Percentiles rank a stretch among this genome's conserved stretches.
phyloP scores from a whole-genome alignment of 2,329 filamentous ascomycete genomes.

The Aureobasidium sp. region DNA sequence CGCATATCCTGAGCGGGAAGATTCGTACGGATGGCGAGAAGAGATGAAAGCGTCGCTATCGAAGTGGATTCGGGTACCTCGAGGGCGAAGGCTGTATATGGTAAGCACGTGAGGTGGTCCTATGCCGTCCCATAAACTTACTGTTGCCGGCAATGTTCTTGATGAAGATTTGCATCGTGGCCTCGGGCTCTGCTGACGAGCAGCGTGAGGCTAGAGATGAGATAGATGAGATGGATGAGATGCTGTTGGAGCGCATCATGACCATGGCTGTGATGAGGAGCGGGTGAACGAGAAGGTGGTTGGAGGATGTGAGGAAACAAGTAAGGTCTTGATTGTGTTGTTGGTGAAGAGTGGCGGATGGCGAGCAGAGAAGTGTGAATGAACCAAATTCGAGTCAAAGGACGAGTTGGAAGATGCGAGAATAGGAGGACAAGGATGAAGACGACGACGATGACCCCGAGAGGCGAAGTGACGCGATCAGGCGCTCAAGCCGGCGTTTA shows the following conservation, averaged over 20 bases:
- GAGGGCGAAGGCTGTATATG: conserved; percentile 46
- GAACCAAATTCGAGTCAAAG: neutral
- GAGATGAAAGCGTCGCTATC: conserved; percentile 48
- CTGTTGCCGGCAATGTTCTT: conserved; percentile 53
- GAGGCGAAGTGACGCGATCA: conserved; percentile 10
- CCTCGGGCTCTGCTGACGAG: conserved; percentile 37
- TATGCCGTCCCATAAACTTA: conserved; percentile 32
- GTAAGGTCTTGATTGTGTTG: conserved; percentile 20
- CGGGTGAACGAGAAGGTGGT: conserved; percentile 28
- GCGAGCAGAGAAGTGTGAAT: neutral
- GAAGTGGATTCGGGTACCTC: conserved; percentile 48
- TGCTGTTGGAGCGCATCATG: conserved; percentile 37
- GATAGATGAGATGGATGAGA: conserved; percentile 35
- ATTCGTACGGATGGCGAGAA: conserved; percentile 52
- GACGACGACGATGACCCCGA: neutral
- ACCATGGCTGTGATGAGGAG: conserved; percentile 18
- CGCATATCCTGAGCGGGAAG: conserved; percentile 45
- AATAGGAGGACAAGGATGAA: conserved; percentile 4
- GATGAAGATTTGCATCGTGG: conserved; percentile 56
- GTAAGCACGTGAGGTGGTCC: conserved; percentile 19
- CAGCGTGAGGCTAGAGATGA: conserved; percentile 26
- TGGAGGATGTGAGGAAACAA: conserved; percentile 26
- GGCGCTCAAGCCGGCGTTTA: conserved; percentile 11
- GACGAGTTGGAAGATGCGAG: conserved; percentile 1
- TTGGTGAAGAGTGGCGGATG: neutral